Conservation (phyloP, 345 rosid genomes). For the Theobroma cacao region DNA sequence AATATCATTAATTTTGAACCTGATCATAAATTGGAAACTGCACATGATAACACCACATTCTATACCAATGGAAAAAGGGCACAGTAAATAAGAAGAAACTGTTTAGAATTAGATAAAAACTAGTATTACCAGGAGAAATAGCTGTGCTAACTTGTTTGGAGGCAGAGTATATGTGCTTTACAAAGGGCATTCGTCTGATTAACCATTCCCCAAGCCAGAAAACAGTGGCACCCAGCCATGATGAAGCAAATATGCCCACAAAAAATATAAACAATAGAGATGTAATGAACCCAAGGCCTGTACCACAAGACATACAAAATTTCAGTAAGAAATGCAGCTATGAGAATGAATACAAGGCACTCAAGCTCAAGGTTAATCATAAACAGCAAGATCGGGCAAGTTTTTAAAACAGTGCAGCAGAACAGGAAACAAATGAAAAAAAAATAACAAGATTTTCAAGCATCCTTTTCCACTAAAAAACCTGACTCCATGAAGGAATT, state of each 20-base stretch:
- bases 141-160: constrained; percentile 87
- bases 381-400: neutral
- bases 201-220: constrained; percentile 85
- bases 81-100: neutral
- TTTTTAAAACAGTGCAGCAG: neutral
- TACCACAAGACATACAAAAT: constrained; percentile 16
- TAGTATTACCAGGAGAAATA: constrained; percentile 70
- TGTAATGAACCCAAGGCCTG: constrained; percentile 86
- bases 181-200: constrained; percentile 76
- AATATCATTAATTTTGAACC: neutral
- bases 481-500: neutral
- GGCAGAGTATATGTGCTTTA: constrained; percentile 74
- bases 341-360: neutral
- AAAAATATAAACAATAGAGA: constrained; percentile 69
- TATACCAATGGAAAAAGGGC: neutral
- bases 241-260: constrained; percentile 79
- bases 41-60: neutral
- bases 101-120: neutral
- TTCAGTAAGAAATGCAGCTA: neutral
- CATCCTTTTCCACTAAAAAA: neutral
- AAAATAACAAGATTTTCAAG: neutral
- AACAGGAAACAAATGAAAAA: neutral
- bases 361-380: neutral
- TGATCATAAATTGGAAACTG: neutral
- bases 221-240: constrained; percentile 81